phyloP scores from a whole-genome alignment of 2,329 filamentous ascomycete species.

The Aspergillus nomiae region DNA sequence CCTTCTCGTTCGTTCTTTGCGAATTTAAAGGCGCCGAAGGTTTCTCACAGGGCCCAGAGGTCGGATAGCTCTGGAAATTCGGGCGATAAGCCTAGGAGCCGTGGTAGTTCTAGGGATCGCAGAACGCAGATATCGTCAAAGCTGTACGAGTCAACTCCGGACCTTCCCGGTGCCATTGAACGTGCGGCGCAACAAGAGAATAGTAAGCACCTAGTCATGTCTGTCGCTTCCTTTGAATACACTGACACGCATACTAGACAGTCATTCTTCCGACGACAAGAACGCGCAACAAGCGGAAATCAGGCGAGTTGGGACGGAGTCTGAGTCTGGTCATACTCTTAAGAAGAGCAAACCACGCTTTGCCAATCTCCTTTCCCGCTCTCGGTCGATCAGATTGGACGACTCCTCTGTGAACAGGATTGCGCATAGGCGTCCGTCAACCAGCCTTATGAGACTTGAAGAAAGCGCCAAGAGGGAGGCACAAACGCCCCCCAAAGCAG shows the following conservation, averaged over 20 bases:
- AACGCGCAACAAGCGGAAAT: slow-evolving; percentile 22
- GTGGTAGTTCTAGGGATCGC: slow-evolving; percentile 48
- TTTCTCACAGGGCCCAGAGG: slow-evolving; percentile 43
- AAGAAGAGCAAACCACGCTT: slow-evolving; percentile 50
- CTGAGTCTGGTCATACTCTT: slow-evolving; percentile 27
- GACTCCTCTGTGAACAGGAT: slow-evolving; percentile 38
- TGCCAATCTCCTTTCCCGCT: slow-evolving; percentile 46
- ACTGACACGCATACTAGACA: slow-evolving; percentile 21
- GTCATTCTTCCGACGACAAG: slow-evolving; percentile 23
- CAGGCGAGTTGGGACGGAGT: slow-evolving; percentile 31
- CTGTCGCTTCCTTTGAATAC: background rate
- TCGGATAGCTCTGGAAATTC: slow-evolving; percentile 44
- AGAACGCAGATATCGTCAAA: slow-evolving; percentile 37
- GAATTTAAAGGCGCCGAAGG: slow-evolving; percentile 49
- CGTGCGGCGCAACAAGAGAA: slow-evolving; percentile 30
- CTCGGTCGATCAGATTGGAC: slow-evolving; percentile 47
- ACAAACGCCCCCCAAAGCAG: slow-evolving; percentile 58
- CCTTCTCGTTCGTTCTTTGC: slow-evolving; percentile 50
- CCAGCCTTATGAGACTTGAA: slow-evolving; percentile 41
- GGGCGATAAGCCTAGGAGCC: slow-evolving; percentile 42
- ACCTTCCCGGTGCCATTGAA: slow-evolving; percentile 38
- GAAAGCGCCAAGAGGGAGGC: slow-evolving; percentile 37
- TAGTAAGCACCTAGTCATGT: slow-evolving; percentile 21
- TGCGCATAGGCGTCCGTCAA: slow-evolving; percentile 41
- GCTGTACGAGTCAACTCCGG: slow-evolving; percentile 45